Base-by-base conservation (phyloP, 352 stramenopile genomes). In the Phytopythium ostracodes region DNA sequence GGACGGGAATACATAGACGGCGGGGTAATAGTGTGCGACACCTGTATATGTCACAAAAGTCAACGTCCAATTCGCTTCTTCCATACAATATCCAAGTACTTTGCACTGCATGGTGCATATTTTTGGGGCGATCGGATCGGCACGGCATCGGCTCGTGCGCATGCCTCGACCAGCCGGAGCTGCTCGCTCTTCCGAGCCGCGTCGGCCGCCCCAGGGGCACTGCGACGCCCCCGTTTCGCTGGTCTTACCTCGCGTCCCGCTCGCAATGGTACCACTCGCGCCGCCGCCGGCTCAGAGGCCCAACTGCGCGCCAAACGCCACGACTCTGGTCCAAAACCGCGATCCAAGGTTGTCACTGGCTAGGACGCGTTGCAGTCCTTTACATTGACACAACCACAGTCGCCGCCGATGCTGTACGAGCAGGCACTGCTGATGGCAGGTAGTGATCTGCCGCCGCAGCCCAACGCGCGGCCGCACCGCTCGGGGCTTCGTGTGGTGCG, bases 381-480 rank as follows among this genome's bases (percentile, higher is more conserved):
- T n/a, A n/a, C n/a, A n/a, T n/a, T n/a, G n/a, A n/a, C n/a, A n/a
- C n/a, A n/a, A n/a, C n/a, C n/a, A n/a, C n/a, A n/a, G 29, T 33
- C 29, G 3, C 12, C 17, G 2, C 11, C 49, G 27, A 56, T 56
- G 42, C 42, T n/a, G 42, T n/a, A 24, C 42, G 20, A 47, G 42
- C 53, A 66, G 33, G 10, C 18, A 18, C n/a, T n/a, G 46, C 27
- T 40, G 22, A 54, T 62, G 22, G 47, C 47, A 17, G 2, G 22
- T n/a, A 11, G 22, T 31, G n/a, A 15, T 3, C 52, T 4, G 22
- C 18, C 3, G 22, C 52, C 5, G 14, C 3, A 20, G 9, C 11
- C n/a, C 24, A 17, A 9, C 14, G 49, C 10, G 31, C 1, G 3
- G 29, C 31, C 17, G 17, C 27, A 24, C 18, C 20, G 31, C 12